Evolutionary conservation across 768 basidiomycete species (phyloP), one percentile per base, ranked within the genome.

Genomic region (Psilocybe sp.): DNA sequence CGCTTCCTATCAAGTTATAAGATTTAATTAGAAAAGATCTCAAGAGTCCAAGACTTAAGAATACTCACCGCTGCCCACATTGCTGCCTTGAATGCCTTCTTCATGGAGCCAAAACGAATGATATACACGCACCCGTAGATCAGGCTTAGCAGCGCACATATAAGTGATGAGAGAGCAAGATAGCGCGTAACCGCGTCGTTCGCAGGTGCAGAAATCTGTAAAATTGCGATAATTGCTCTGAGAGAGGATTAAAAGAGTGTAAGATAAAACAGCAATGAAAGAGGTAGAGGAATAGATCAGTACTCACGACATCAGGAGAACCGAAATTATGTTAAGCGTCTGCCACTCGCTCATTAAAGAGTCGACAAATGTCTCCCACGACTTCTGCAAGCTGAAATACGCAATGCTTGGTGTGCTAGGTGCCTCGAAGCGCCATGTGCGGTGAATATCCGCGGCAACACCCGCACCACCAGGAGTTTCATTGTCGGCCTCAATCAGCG

Each of bases 61-160:
- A 37, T 5, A 79, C 65, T 80, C 72, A 55, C 57, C 38, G 51
- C 39, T 1, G 83, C 80, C 80, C 82, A 85, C 46, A 76, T 72
- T 5, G 76, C 75, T 0, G 83, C 84, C 53, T 80, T 80, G 58
- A 78, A 69, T 69, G 84, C 78, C 56, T 72, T 80, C 16, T 74
- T 69, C 84, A 85, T 85, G 0, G 73, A 77, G 3, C 76, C 77
- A 45, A 85, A 85, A 15, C 81, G 72, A 31, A 85, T 65, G 20
- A 82, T 84, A 56, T 78, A 85, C 19, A 82, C 66, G 53, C 83
- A 82, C 0, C 84, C 82, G 50, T 72, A 85, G 1, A 75, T 68
- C 16, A 85, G 62, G 55, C 81, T 83, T 71, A 82, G 74, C 39
- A 84, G 58, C 2, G 83, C 81, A 33, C 76, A 83, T 1, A 77